phyloP scores from a whole-genome alignment of 2,329 filamentous ascomycete species.

The Cladosporium sphaerospermum region DNA sequence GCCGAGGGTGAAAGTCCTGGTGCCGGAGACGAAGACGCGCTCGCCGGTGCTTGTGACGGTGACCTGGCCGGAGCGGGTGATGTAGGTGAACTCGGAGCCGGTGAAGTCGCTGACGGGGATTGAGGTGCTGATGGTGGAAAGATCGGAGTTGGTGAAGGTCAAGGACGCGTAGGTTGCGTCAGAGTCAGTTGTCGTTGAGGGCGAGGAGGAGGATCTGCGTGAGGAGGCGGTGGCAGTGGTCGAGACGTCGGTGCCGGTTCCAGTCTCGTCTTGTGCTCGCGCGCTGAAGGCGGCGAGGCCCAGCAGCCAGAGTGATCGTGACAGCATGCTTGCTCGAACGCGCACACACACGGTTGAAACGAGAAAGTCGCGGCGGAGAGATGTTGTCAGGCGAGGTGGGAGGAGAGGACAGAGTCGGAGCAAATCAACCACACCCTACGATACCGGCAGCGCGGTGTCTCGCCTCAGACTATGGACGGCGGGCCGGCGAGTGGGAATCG shows the following conservation, averaged over 20 bases:
- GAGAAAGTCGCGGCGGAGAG: not conserved
- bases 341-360: not conserved
- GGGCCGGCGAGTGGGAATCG: no score
- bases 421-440: not conserved
- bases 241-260: slow-evolving; percentile 19
- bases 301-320: slow-evolving; percentile 25
- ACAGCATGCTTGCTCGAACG: slow-evolving; percentile 22
- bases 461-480: no score
- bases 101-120: slow-evolving; percentile 18
- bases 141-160: slow-evolving; percentile 21
- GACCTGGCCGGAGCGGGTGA: slow-evolving; percentile 20
- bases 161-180: slow-evolving; percentile 7
- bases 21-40: slow-evolving; percentile 2
- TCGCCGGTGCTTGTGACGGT: slow-evolving; percentile 23
- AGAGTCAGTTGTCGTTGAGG: not conserved
- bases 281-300: slow-evolving; percentile 31
- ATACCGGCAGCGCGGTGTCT: no score
- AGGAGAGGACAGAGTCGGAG: not conserved
- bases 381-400: not conserved
- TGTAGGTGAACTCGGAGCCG: slow-evolving; percentile 25
- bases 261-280: slow-evolving; percentile 22
- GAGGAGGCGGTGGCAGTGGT: slow-evolving; percentile 22
- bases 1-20: slow-evolving; percentile 1
- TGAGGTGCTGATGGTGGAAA: slow-evolving; percentile 19
- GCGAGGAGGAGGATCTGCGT: not conserved